These are phyloP conservation scores for Fusarium oligoseptatum DNA, from an alignment of 2,329 filamentous ascomycete genomes.

Conservation along the genomic window DNA sequence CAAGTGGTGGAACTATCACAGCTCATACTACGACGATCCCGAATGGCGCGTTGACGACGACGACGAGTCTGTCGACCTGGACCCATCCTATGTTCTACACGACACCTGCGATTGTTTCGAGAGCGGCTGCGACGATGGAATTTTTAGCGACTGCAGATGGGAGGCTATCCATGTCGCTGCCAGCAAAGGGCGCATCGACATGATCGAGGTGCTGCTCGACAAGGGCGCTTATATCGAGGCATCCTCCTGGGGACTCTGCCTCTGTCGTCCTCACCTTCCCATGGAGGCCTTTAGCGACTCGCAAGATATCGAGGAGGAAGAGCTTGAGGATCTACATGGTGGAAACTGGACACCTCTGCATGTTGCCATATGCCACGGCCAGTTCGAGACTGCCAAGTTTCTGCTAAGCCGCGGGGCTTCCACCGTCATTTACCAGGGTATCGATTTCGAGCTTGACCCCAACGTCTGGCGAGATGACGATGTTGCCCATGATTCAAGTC, in stretches of 20 bases:
- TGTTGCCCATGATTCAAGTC: slow-evolving; percentile 29
- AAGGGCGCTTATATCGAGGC: slow-evolving; percentile 43
- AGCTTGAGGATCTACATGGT: slow-evolving; percentile 45
- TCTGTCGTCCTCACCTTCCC: slow-evolving; percentile 46
- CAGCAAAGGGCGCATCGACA: slow-evolving; percentile 46
- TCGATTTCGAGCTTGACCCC: slow-evolving; percentile 42
- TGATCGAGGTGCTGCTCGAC: slow-evolving; percentile 43
- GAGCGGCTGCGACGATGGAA: slow-evolving; percentile 46
- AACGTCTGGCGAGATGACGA: slow-evolving; percentile 41
- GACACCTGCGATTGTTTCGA: slow-evolving; percentile 45
- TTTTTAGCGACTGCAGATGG: slow-evolving; percentile 47
- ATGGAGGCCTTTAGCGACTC: slow-evolving; percentile 45
- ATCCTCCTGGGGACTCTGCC: slow-evolving; percentile 44
- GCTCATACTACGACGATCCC: slow-evolving; percentile 44
- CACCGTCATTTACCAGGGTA: slow-evolving; percentile 42
- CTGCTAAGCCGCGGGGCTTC: slow-evolving; percentile 43
- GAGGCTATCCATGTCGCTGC: slow-evolving; percentile 46
- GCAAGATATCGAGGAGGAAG: slow-evolving; percentile 44
- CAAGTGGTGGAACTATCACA: slow-evolving; percentile 48
- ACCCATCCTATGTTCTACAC: slow-evolving; percentile 42
- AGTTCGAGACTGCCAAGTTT: slow-evolving; percentile 44
- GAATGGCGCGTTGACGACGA: slow-evolving; percentile 45
- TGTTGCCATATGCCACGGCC: slow-evolving; percentile 44
- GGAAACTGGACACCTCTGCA: slow-evolving; percentile 47
- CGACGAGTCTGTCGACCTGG: slow-evolving; percentile 44